Evolutionary conservation across 768 basidiomycete genomes (phyloP).

Genomic region (Tubosaeta sp.): DNA sequence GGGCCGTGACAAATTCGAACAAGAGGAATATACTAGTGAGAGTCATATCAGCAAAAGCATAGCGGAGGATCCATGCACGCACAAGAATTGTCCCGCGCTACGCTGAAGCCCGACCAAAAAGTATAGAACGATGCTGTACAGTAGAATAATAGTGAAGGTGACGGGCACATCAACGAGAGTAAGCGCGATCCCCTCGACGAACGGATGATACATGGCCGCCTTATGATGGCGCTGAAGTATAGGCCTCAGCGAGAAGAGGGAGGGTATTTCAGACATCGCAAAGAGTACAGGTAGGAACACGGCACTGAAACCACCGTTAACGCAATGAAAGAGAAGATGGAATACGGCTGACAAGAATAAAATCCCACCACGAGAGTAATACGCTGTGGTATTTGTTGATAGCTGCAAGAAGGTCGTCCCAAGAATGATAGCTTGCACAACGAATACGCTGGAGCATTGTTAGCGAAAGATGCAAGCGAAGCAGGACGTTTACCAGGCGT

Average conservation of each 20-base stretch:
- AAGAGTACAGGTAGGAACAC: conserved; percentile 56
- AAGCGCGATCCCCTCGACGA: conserved; percentile 41
- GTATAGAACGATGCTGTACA: conserved; percentile 46
- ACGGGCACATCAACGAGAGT: conserved; percentile 47
- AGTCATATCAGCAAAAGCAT: conserved; percentile 9
- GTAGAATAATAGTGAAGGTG: conserved; percentile 32
- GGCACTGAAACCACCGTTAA: conserved; percentile 33
- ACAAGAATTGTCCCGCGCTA: conserved; percentile 63
- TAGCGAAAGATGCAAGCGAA: background rate
- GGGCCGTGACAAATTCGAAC: conserved; percentile 50
- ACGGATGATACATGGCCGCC: conserved; percentile 50
- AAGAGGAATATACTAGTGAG: conserved; percentile 50
- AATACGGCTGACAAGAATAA: conserved; percentile 64
- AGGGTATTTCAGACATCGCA: conserved; percentile 55
- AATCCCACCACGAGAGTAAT: conserved; percentile 69
- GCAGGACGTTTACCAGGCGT: conserved; percentile 12
- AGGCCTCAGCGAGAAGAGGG: conserved; percentile 42
- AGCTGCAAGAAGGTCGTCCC: conserved; percentile 46
- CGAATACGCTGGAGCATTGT: conserved; percentile 33
- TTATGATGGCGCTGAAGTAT: conserved; percentile 41
- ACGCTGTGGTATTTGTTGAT: conserved; percentile 32
- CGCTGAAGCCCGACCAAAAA: conserved; percentile 58
- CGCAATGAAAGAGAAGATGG: background rate
- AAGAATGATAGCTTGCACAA: conserved; percentile 31
- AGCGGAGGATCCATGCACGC: conserved; percentile 21